These are phyloP conservation scores for Sugiyamaella chiloensis DNA, from an alignment of 805 yeast species.

Conservation along the genomic window DNA sequence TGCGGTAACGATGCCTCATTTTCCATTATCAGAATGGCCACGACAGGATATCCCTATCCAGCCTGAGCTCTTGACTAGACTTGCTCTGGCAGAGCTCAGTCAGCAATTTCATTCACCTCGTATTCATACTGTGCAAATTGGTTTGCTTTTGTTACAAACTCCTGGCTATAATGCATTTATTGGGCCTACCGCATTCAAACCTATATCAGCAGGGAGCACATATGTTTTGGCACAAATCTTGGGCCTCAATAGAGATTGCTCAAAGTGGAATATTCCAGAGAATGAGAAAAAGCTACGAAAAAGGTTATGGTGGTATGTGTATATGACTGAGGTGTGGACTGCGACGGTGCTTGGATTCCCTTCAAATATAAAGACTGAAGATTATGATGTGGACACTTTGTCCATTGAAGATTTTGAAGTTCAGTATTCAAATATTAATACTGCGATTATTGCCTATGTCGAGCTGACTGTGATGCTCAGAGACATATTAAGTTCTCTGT, in stretches of 20 bases:
- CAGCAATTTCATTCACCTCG: background rate
- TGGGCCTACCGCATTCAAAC: background rate
- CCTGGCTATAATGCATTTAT: background rate
- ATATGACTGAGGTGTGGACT: background rate
- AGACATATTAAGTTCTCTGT: background rate
- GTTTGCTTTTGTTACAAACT: background rate
- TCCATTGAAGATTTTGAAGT: background rate
- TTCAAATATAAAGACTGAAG: background rate
- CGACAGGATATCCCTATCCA: background rate
- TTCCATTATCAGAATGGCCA: background rate
- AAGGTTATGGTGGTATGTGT: background rate
- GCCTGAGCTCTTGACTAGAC: background rate
- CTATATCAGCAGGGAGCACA: background rate
- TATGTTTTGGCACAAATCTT: background rate
- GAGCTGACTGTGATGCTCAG: background rate
- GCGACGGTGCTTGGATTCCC: background rate
- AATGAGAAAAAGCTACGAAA: background rate
- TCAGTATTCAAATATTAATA: background rate
- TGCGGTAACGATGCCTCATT: background rate
- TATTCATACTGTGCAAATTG: background rate
- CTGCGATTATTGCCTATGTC: background rate
- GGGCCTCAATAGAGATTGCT: background rate
- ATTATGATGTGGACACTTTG: background rate
- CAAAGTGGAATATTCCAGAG: conserved; percentile 4
- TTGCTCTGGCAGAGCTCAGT: background rate